Conservation (phyloP, 805 yeast genomes). For the Sugiyamaella chiloensis region DNA sequence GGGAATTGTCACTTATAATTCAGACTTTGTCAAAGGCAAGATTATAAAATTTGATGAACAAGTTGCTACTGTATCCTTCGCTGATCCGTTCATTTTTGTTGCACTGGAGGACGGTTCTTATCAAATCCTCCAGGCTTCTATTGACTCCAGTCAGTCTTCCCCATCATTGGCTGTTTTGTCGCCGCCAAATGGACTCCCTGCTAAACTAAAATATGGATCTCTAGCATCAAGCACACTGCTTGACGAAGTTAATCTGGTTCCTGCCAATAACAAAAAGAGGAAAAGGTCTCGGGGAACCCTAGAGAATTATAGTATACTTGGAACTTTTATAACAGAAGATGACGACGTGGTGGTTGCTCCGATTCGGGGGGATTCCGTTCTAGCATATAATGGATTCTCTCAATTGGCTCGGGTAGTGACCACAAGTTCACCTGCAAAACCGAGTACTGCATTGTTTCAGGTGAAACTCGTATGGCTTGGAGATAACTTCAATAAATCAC, state of each 20-base stretch:
- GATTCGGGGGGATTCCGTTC: neutral
- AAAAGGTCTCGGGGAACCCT: constrained; percentile 6
- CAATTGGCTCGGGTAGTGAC: neutral
- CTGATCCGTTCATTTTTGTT: constrained; percentile 24
- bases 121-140: constrained; percentile 2
- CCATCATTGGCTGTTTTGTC: constrained; percentile 8
- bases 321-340: constrained; percentile 5
- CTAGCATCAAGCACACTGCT: constrained; percentile 4
- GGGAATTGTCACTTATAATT: constrained; percentile 53
- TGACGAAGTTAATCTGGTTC: neutral
- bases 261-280: neutral
- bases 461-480: constrained; percentile 64
- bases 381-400: neutral
- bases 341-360: neutral
- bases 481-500: constrained; percentile 50
- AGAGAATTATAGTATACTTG: neutral
- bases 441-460: constrained; percentile 27
- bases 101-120: constrained; percentile 27
- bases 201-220: neutral
- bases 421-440: neutral
- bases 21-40: constrained; percentile 14
- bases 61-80: constrained; percentile 26
- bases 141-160: constrained; percentile 6
- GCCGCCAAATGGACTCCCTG: constrained; percentile 5
- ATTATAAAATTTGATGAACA: constrained; percentile 11